These are phyloP conservation scores for Blastobotrys serpentis DNA, from an alignment of 1,139 yeast genomes.

Conservation along the genomic window DNA sequence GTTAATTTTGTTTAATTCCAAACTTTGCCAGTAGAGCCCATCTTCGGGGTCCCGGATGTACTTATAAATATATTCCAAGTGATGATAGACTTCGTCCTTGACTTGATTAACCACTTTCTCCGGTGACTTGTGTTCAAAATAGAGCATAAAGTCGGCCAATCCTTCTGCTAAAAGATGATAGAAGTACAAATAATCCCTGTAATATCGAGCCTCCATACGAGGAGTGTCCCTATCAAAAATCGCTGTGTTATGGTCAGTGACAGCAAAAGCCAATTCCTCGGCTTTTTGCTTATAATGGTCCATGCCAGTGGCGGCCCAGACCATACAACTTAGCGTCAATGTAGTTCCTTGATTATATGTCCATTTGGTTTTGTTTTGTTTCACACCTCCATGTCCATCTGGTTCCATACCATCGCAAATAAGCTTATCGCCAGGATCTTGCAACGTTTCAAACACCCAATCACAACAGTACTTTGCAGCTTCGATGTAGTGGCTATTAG, in stretches of 20 bases:
- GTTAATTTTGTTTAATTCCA: conserved; percentile 60
- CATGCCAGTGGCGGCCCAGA: conserved; percentile 55
- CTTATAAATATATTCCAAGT: conserved; percentile 41
- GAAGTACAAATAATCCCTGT: conserved; percentile 66
- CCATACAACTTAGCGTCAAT: conserved; percentile 52
- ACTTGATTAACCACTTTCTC: conserved; percentile 29
- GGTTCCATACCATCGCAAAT: conserved; percentile 58
- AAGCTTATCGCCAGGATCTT: conserved; percentile 53
- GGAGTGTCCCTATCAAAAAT: conserved; percentile 65
- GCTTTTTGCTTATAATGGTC: conserved; percentile 57
- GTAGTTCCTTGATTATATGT: conserved; percentile 73
- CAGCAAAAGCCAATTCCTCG: conserved; percentile 58
- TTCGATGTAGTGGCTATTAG: conserved; percentile 46
- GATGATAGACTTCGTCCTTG: conserved; percentile 31
- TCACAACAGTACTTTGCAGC: conserved; percentile 57
- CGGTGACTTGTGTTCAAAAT: conserved; percentile 48
- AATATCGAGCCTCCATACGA: conserved; percentile 54
- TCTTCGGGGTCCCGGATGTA: conserved; percentile 59
- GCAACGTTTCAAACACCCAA: conserved; percentile 53
- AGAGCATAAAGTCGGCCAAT: conserved; percentile 60
- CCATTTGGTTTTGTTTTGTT: conserved; percentile 56
- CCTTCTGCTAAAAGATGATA: conserved; percentile 68
- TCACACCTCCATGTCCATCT: conserved; percentile 46
- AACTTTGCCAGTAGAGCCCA: conserved; percentile 60
- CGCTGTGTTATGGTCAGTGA: conserved; percentile 54